Base-by-base conservation (phyloP, 257 asterid genomes). In the Echites panduratus region DNA sequence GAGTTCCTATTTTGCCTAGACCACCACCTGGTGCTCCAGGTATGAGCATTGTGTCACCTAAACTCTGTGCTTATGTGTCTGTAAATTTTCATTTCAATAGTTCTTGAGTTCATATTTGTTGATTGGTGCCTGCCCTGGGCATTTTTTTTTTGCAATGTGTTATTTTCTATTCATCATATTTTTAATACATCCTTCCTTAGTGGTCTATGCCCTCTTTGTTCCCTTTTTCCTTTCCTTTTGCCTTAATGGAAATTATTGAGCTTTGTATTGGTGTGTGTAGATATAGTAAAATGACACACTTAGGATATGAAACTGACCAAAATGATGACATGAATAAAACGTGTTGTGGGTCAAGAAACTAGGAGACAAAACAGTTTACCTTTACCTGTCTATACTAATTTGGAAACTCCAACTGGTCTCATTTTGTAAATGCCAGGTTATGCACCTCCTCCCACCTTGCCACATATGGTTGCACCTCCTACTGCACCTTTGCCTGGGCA, bases 21-120 rank as follows among this genome's bases (percentile, higher is more conserved):
- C 98, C 97, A n/a, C 66, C 84, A 81, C 88, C 93, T 22, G 96
- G 95, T 58, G 70, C 80, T 73, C 90, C 92, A 59, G 96, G 97
- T 89, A 73, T 27, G 38, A 76, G 70, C 77, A 62, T 57, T 24
- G 50, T 54, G 47, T 68, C 26, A 44, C 12, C 2, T 57, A 12
- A 67, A 22, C 16, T 10, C 13, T n/a, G 52, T 44, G 22, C 49
- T 45, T n/a, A 16, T 63, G 20, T 29, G 14, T 35, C 1, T 2
- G n/a, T 49, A 20, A 14, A 35, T 48, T 66, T 32, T 53, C 40
- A n/a, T 29, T 47, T 32, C 16, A 63, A 2, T n/a, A n/a, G 64
- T 71, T 27, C 4, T 54, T 41, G 14, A n/a, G 19, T 66, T 47
- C 43, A 57, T 26, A 38, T 63, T 71, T 35, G 44, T 22, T 73